A percentile compares a stretch with the other conserved stretches of the same genome.
phyloP scores from a whole-genome alignment of 1,284 basidiomycete genomes.

The Blastosporella zonata region DNA sequence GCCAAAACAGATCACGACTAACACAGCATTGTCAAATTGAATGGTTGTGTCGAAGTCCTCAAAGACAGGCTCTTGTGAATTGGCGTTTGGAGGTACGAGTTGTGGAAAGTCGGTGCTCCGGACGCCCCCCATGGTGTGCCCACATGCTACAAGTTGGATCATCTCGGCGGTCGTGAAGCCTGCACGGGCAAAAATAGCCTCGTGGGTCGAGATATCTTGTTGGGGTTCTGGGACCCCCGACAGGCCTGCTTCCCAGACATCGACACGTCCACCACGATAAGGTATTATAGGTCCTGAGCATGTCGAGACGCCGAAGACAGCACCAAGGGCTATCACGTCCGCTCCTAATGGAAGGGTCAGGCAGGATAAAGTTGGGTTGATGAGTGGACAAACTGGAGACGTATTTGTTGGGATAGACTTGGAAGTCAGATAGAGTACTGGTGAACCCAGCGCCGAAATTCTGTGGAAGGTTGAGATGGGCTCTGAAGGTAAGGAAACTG shows the following conservation, averaged over 20 bases:
- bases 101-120: conserved; percentile 29
- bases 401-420: conserved; percentile 37
- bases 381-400: conserved; percentile 32
- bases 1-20: neutral
- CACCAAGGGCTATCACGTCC: conserved; percentile 29
- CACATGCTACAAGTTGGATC: conserved; percentile 33
- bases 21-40: conserved; percentile 26
- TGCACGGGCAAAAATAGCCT: conserved; percentile 23
- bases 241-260: conserved; percentile 26
- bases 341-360: conserved; percentile 20
- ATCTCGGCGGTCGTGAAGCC: conserved; percentile 30
- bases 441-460: conserved; percentile 27
- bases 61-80: conserved; percentile 13
- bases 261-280: conserved; percentile 29
- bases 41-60: conserved; percentile 25
- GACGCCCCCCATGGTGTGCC: conserved; percentile 32
- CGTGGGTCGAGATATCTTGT: conserved; percentile 24
- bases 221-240: conserved; percentile 30
- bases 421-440: conserved; percentile 36
- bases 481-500: neutral
- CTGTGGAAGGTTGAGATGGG: conserved; percentile 13
- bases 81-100: conserved; percentile 21
- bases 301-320: conserved; percentile 25
- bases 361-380: neutral
- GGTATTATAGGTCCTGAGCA: conserved; percentile 31